Conservation (phyloP, 192 early-diverging fungal species). For the Backusella parvicylindrica region DNA sequence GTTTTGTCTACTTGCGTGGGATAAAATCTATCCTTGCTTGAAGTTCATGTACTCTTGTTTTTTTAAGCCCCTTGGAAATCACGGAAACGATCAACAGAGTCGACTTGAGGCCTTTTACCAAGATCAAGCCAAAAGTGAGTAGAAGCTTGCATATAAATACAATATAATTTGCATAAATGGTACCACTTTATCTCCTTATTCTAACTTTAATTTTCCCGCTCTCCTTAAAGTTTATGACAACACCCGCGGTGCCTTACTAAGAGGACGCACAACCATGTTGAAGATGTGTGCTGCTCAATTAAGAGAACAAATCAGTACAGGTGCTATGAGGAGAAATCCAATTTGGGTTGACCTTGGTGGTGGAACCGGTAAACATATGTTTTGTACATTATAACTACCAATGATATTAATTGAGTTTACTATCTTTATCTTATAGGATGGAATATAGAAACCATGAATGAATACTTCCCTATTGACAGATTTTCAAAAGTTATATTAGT, state of each 20-base stretch:
- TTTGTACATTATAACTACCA: too few relatives aligned
- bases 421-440: constrained; percentile 37
- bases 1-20: constrained; percentile 30
- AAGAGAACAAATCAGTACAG: constrained; percentile 30
- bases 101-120: constrained; percentile 80
- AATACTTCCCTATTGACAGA: constrained; percentile 64
- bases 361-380: constrained; percentile 64
- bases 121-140: constrained; percentile 66
- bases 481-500: constrained; percentile 79
- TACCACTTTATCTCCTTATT: constrained; percentile 1
- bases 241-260: constrained; percentile 65
- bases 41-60: constrained; percentile 74
- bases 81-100: constrained; percentile 62
- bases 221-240: constrained; percentile 63
- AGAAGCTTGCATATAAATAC: neutral
- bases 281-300: constrained; percentile 80
- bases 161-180: neutral
- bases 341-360: constrained; percentile 67
- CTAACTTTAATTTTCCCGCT: constrained; percentile 8
- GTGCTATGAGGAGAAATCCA: constrained; percentile 24
- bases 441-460: constrained; percentile 79
- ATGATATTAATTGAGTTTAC: neutral
- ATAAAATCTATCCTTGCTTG: constrained; percentile 39
- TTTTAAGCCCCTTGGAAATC: constrained; percentile 62
- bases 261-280: constrained; percentile 79